Evolutionary conservation across 139 green algal species (phyloP), one percentile per base, ranked within the genome.

Genomic region (Chlamydomonas sp.): DNA sequence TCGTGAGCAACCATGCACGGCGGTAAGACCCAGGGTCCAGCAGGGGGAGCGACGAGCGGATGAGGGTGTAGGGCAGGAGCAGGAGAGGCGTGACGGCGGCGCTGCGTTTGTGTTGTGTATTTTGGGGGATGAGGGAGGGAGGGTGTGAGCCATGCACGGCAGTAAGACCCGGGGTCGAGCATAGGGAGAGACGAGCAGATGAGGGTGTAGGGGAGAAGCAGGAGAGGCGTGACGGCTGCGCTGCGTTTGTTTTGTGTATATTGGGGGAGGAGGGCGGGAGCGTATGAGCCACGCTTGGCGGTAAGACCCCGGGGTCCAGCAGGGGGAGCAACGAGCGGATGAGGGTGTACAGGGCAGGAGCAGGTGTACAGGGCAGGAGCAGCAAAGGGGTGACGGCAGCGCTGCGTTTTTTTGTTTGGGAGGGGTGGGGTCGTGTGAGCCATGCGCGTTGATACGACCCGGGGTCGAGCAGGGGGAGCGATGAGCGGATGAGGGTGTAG

Each of bases 71-170:
- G 28, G 48, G 39, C 20, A 74, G 77, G 24, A 83, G 71, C 30
- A 85, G 80, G 49, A 76, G 5, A 13, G 71, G 72, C 48, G 79
- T 69, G 34, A 49, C 76, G 26, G 73, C 29, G 48, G 47, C n/a
- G 16, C 64, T 58, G 50, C n/a, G n/a, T n/a, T n/a, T n/a, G n/a
- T n/a, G n/a, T n/a, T n/a, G n/a, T n/a, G n/a, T n/a, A n/a, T n/a
- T n/a, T n/a, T n/a, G n/a, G n/a, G n/a, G n/a, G n/a, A n/a, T n/a
- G n/a, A n/a, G n/a, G n/a, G n/a, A n/a, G n/a, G n/a, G n/a, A n/a
- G n/a, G n/a, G n/a, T n/a, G n/a, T n/a, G n/a, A 93, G 83, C 84
- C 85, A 92, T 36, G 33, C 50, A 3, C 76, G 72, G 65, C 66
- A 77, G 77, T 91, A 91, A 63, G 66, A 72, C 30, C 30, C 63